Base-by-base conservation (phyloP, 768 basidiomycete species). In the Dictyophora rubrovolvata region DNA sequence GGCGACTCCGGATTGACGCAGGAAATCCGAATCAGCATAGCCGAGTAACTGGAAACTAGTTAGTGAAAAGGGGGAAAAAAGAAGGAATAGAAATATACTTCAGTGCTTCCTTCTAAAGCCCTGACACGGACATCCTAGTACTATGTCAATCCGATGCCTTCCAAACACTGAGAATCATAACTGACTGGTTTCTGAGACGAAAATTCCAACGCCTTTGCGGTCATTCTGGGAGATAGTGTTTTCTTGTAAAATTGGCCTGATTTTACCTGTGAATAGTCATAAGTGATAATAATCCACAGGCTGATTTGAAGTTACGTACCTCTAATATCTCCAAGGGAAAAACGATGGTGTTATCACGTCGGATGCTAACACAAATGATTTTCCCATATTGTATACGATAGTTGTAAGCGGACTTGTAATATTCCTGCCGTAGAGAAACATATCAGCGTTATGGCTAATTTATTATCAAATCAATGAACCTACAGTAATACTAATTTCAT, bases 211-310 rank as follows among this genome's bases (percentile, higher is more conserved):
- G 80, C 77, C 0, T 67, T 67, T 6, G 68, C 65, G 46, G 62
- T 73, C 28, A 68, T 60, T 62, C 74, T 68, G 0, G 72, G 72
- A 0, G 75, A 75, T 0, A 83, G 60, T 59, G 71, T 76, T 54
- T 73, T 71, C 55, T 68, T 78, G 63, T 73, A 83, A 0, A 81
- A 63, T 55, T 85, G 83, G 1, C 79, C 75, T 0, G 73, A 70
- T 3, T 73, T 63, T 11, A 85, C 61, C 0, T 62, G 18, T 20
- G 12, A 35, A 17, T 20, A 35, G 18, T 9, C 1, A 23, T 16
- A 33, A n/a, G 1, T 51, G 1, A 14, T 23, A 11, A 36, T 18
- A 18, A 50, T 48, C 5, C 10, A 52, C 36, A 3, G 28, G 28
- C 28, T 28, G n/a, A 42, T 34, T n/a, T 34, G 22, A 23, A 10